Percentiles rank a stretch among this genome's conserved stretches.
phyloP scores from a whole-genome alignment of 1,139 yeast genomes.

The Nakaseomyces nivariensis region DNA sequence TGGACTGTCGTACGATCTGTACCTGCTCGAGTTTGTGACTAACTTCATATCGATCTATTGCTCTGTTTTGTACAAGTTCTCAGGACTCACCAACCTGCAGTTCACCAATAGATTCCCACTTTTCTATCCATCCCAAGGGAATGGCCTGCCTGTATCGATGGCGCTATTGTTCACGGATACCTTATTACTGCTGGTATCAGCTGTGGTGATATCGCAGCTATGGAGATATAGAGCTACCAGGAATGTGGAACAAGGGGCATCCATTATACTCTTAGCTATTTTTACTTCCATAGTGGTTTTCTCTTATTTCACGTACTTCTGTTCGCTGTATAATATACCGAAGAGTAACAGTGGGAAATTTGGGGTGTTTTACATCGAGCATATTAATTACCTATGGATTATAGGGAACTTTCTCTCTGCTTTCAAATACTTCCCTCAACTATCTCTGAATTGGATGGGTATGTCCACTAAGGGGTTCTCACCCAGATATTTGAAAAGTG shows the following conservation, averaged over 20 bases:
- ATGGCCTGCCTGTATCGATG: constrained; percentile 16
- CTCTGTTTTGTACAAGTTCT: constrained; percentile 18
- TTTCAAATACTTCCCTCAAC: constrained; percentile 26
- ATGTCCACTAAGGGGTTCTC: constrained; percentile 26
- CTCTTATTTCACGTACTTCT: constrained; percentile 16
- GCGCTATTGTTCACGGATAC: constrained; percentile 12
- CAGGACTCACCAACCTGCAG: constrained; percentile 15
- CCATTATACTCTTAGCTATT: constrained; percentile 11
- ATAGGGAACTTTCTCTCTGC: constrained; percentile 15
- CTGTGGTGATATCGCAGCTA: constrained; percentile 16
- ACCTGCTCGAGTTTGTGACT: constrained; percentile 13
- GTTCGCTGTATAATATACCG: constrained; percentile 15
- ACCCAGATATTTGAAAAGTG: constrained; percentile 10
- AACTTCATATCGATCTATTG: constrained; percentile 15
- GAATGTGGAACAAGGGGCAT: constrained; percentile 24
- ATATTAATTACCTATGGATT: constrained; percentile 28
- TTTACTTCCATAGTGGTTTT: constrained; percentile 7
- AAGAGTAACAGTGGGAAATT: constrained; percentile 19
- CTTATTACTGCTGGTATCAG: constrained; percentile 5
- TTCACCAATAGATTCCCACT: constrained; percentile 21
- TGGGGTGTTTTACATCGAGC: constrained; percentile 29
- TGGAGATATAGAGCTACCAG: constrained; percentile 16
- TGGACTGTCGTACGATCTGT: constrained; percentile 28
- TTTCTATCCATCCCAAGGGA: constrained; percentile 13
- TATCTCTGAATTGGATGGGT: constrained; percentile 28